phyloP scores from a whole-genome alignment of 23 red algal species.

The Gracilaria domingensis region DNA sequence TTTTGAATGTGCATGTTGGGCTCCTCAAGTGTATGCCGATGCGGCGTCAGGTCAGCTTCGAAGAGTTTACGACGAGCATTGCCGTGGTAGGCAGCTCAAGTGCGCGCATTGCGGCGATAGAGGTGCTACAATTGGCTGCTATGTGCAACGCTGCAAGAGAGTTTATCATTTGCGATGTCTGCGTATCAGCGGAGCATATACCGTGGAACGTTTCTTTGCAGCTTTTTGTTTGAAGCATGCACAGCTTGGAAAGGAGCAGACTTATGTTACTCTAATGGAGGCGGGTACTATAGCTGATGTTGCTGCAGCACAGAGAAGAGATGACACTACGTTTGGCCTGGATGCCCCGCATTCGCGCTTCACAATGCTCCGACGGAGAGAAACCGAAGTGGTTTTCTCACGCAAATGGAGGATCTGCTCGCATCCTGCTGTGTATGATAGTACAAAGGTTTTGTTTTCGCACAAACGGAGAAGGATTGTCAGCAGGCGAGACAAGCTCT shows the following conservation, averaged over 20 bases:
- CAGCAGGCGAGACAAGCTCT: slow-evolving; percentile 41
- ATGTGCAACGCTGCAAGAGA: slow-evolving; percentile 77
- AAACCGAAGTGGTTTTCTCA: slow-evolving; percentile 81
- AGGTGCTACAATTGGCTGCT: slow-evolving; percentile 86
- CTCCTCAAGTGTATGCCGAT: slow-evolving; percentile 88
- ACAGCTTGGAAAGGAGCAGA: slow-evolving; percentile 43
- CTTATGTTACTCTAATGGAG: slow-evolving; percentile 68
- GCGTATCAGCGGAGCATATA: slow-evolving; percentile 19
- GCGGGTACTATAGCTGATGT: slow-evolving; percentile 76
- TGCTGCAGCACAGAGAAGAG: slow-evolving; percentile 43
- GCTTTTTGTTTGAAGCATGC: slow-evolving; percentile 76
- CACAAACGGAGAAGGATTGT: slow-evolving; percentile 34
- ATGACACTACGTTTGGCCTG: slow-evolving; percentile 74
- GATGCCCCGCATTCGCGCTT: slow-evolving; percentile 78
- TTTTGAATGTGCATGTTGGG: slow-evolving; percentile 91
- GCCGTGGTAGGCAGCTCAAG: slow-evolving; percentile 65
- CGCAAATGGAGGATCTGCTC: slow-evolving; percentile 53
- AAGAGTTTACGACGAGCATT: slow-evolving; percentile 87
- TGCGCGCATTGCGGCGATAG: slow-evolving; percentile 68
- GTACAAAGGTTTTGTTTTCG: slow-evolving; percentile 60
- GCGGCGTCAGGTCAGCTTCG: slow-evolving; percentile 49
- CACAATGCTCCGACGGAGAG: slow-evolving; percentile 61
- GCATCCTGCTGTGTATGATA: slow-evolving; percentile 44
- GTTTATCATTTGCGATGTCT: slow-evolving; percentile 84
- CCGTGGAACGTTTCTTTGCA: slow-evolving; percentile 71